phyloP scores from a whole-genome alignment of 129 eudicot species.

The sunflower (Helianthus annuus) region DNA sequence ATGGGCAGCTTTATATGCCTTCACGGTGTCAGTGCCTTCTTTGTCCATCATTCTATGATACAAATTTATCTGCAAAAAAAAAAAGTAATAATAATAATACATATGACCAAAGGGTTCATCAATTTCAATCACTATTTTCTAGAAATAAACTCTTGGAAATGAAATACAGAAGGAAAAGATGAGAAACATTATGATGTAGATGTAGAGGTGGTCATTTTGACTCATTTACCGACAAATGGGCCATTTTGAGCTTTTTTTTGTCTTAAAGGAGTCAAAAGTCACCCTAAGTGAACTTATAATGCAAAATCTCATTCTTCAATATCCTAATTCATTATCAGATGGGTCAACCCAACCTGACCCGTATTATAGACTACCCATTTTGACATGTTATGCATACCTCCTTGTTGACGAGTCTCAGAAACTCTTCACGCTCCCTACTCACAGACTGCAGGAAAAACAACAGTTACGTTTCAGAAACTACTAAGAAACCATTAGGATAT shows the following conservation, averaged over 20 bases:
- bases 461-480: background rate
- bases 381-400: conserved; percentile 56
- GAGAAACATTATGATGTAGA: conserved; percentile 14
- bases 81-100: background rate
- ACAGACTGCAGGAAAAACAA: conserved; percentile 75
- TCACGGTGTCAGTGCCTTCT: conserved; percentile 70
- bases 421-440: conserved; percentile 95
- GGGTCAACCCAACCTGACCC: background rate
- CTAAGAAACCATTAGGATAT: conserved; percentile 9
- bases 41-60: conserved; percentile 81
- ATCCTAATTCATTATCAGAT: background rate
- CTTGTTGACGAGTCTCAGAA: conserved; percentile 86
- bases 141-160: background rate
- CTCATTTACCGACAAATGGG: background rate
- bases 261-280: background rate
- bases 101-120: conserved; percentile 10
- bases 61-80: conserved; percentile 58
- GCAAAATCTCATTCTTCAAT: background rate
- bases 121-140: conserved; percentile 13
- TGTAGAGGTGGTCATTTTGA: background rate
- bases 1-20: conserved; percentile 91
- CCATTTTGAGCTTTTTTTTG: background rate
- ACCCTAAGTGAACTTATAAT: background rate
- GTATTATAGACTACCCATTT: background rate
- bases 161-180: background rate